Conservation (phyloP, 2,329 filamentous ascomycete genomes). For the Colletotrichum lentis region DNA sequence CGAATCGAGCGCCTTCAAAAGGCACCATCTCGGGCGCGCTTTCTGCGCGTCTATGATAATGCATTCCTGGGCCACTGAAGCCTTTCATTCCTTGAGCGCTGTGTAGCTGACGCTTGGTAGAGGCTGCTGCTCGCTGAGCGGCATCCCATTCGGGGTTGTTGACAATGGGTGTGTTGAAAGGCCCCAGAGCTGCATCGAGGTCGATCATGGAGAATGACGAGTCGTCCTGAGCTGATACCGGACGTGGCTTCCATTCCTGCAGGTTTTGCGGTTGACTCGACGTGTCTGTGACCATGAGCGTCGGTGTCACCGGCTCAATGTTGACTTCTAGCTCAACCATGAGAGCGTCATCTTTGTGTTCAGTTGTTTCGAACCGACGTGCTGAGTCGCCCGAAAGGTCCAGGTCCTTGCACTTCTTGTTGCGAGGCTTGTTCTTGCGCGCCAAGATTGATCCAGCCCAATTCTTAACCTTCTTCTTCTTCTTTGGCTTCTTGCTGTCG, state of each 20-base stretch:
- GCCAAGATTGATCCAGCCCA: constrained; percentile 75
- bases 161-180: constrained; percentile 82
- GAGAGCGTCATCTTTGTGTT: constrained; percentile 41
- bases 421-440: constrained; percentile 64
- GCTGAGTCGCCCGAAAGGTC: constrained; percentile 23
- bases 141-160: constrained; percentile 73
- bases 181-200: constrained; percentile 89
- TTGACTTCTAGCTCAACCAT: constrained; percentile 43
- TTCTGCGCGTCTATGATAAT: constrained; percentile 80
- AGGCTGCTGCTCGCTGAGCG: constrained; percentile 65
- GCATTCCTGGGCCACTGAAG: constrained; percentile 73
- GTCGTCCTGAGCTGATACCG: constrained; percentile 56
- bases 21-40: constrained; percentile 82
- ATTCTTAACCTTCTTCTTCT: constrained; percentile 78
- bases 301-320: constrained; percentile 47
- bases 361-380: constrained; percentile 2
- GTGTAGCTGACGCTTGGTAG: constrained; percentile 73
- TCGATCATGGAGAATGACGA: constrained; percentile 84
- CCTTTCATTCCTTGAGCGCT: constrained; percentile 77
- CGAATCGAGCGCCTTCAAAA: constrained; percentile 70
- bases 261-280: constrained; percentile 44
- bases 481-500: constrained; percentile 53
- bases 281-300: constrained; percentile 54
- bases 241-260: constrained; percentile 50
- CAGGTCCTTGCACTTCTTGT: constrained; percentile 44